Percentiles rank a stretch among this genome's conserved stretches.
These are phyloP conservation scores for Avicennia marina DNA, from an alignment of 257 asterid species.

Conservation along the genomic window DNA sequence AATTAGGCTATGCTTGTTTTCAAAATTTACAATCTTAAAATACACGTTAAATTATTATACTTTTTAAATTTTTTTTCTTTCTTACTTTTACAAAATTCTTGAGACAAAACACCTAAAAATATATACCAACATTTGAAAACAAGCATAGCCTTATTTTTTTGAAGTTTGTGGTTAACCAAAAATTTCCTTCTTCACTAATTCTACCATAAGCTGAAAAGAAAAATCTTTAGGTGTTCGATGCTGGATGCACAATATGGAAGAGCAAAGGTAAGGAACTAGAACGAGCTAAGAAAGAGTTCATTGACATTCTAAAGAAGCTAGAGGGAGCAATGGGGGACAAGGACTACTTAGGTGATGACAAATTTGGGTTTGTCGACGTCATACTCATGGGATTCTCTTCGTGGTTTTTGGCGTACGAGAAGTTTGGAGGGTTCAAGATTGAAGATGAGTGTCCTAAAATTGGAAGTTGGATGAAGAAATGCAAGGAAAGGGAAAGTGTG, in stretches of 20 bases:
- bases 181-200: too few species aligned
- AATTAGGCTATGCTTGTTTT: too few species aligned
- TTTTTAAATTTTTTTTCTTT: too few species aligned
- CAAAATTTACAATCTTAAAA: too few species aligned
- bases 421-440: slow-evolving; percentile 55
- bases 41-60: too few species aligned
- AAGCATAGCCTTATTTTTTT: too few species aligned
- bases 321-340: slow-evolving; percentile 66
- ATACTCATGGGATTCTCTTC: slow-evolving; percentile 38
- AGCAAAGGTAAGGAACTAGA: slow-evolving; percentile 46
- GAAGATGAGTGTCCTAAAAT: slow-evolving; percentile 54
- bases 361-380: slow-evolving; percentile 55
- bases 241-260: slow-evolving; percentile 50
- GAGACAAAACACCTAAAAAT: too few species aligned
- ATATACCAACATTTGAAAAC: too few species aligned
- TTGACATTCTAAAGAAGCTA: slow-evolving; percentile 47
- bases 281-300: slow-evolving; percentile 57
- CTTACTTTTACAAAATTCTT: too few species aligned
- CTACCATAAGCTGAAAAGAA: too few species aligned
- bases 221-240: slow-evolving; percentile 37
- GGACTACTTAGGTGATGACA: slow-evolving; percentile 58
- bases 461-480: slow-evolving; percentile 54
- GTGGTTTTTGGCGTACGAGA: slow-evolving; percentile 66
- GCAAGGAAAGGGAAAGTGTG: slow-evolving; percentile 55
- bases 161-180: too few species aligned